Evolutionary conservation across 1,139 yeast species (phyloP).

Genomic region (Geotrichum restrictum): DNA sequence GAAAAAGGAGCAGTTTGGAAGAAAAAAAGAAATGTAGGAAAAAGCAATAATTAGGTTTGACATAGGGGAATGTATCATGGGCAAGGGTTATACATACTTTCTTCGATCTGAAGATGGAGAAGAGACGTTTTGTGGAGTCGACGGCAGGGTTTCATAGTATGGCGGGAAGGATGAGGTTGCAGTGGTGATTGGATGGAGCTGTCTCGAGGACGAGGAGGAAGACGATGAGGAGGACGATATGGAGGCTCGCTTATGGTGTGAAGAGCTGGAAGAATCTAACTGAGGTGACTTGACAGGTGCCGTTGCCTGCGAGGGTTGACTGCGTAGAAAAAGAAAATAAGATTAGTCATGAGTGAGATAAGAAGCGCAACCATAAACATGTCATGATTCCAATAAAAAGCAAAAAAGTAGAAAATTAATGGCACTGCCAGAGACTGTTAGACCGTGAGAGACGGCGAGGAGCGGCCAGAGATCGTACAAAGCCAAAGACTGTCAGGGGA

Average conservation of each 20-base stretch:
- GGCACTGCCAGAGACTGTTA: neutral
- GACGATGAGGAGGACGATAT: neutral
- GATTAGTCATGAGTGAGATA: conserved; percentile 3
- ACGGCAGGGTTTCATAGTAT: too few species aligned
- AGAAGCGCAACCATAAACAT: conserved; percentile 1
- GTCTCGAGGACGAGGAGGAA: neutral
- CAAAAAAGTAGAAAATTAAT: neutral
- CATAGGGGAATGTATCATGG: neutral
- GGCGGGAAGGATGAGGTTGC: neutral
- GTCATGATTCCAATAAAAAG: neutral
- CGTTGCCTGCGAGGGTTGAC: too few species aligned
- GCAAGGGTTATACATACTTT: conserved; percentile 9
- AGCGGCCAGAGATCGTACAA: neutral
- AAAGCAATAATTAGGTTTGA: neutral
- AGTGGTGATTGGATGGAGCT: neutral
- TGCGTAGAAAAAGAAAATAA: neutral
- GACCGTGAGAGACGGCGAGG: neutral
- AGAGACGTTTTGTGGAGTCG: neutral
- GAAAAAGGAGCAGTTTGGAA: neutral
- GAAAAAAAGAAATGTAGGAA: neutral
- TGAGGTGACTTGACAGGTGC: too few species aligned
- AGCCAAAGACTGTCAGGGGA: too few species aligned
- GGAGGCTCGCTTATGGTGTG: neutral
- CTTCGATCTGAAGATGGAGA: conserved; percentile 6
- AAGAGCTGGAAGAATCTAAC: too few species aligned